These are phyloP conservation scores for Aphanocladium album DNA, from an alignment of 2,329 filamentous ascomycete genomes.

Conservation along the genomic window DNA sequence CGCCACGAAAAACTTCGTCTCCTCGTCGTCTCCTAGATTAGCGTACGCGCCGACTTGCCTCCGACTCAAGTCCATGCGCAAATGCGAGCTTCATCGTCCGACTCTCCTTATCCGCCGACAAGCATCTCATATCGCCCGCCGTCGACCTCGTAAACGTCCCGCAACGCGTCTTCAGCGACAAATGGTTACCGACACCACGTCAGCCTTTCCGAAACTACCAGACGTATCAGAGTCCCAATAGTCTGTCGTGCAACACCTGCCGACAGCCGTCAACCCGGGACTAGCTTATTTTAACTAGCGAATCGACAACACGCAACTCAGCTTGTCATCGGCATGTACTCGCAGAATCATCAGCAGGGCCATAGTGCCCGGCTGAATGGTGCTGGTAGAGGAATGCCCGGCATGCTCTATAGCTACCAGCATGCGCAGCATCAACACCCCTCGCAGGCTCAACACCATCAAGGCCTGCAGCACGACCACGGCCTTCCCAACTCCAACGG, in stretches of 20 bases:
- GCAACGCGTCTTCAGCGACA: slow-evolving; percentile 16
- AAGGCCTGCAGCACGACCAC: slow-evolving; percentile 56
- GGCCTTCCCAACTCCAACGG: slow-evolving; percentile 49
- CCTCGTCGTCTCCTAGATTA: slow-evolving; percentile 25
- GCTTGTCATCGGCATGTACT: slow-evolving; percentile 57
- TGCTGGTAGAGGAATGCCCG: slow-evolving; percentile 51
- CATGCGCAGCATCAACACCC: slow-evolving; percentile 58
- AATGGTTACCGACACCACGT: slow-evolving; percentile 20
- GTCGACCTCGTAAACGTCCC: slow-evolving; percentile 9
- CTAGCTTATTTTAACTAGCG: not conserved
- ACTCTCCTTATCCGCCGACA: slow-evolving; percentile 28
- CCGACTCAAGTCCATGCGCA: slow-evolving; percentile 32
- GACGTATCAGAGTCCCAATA: slow-evolving; percentile 9
- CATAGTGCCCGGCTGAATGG: slow-evolving; percentile 70
- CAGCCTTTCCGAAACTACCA: slow-evolving; percentile 14
- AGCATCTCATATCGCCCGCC: slow-evolving; percentile 19
- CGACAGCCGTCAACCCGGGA: slow-evolving; percentile 18
- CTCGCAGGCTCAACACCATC: slow-evolving; percentile 60
- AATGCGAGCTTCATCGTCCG: slow-evolving; percentile 31
- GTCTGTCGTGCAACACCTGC: slow-evolving; percentile 19
- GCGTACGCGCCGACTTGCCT: slow-evolving; percentile 19
- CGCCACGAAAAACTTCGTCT: not conserved
- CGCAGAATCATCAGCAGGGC: slow-evolving; percentile 65
- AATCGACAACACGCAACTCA: not conserved
- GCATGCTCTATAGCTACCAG: slow-evolving; percentile 66